A percentile compares a stretch with the other conserved stretches of the same genome.
Conservation (phyloP, 78 protist species). For the Chrysochromulina parva region DNA sequence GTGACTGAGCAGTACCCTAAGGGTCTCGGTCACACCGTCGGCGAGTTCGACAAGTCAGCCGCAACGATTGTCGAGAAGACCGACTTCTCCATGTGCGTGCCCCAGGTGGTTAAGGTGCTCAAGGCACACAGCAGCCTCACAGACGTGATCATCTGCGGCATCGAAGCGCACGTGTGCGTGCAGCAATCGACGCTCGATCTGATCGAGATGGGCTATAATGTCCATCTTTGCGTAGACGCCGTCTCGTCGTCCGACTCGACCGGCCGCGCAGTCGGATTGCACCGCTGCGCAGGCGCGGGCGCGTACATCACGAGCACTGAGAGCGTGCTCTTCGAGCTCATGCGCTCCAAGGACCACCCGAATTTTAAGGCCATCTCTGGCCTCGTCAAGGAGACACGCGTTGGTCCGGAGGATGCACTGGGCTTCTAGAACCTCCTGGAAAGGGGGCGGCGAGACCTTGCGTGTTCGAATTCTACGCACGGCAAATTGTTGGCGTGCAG, state of each 20-base stretch:
- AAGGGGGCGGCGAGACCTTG: no score
- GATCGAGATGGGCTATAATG: neutral
- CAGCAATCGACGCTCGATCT: constrained; percentile 44
- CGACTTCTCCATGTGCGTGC: constrained; percentile 19
- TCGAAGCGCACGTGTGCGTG: constrained; percentile 53
- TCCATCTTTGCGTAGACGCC: constrained; percentile 33
- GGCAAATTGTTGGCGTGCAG: no score
- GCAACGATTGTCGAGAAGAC: constrained; percentile 9
- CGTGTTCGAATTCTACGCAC: no score
- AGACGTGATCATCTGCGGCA: neutral
- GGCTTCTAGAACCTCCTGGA: no score
- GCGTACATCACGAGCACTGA: constrained; percentile 1
- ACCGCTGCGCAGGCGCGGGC: neutral
- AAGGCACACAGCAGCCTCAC: neutral
- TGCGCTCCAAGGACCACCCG: neutral
- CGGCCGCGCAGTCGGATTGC: neutral
- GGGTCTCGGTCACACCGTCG: neutral
- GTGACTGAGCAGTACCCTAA: constrained; percentile 57
- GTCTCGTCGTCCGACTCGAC: neutral
- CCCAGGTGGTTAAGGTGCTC: neutral
- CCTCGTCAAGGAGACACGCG: neutral
- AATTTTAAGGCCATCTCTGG: neutral
- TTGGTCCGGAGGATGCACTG: no score
- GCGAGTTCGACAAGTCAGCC: neutral
- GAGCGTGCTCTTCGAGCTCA: neutral